Percentiles rank a stretch among this genome's conserved stretches.
Evolutionary conservation across 148 eudicot species (phyloP).

Genomic region (Pharnaceum exiguum): DNA sequence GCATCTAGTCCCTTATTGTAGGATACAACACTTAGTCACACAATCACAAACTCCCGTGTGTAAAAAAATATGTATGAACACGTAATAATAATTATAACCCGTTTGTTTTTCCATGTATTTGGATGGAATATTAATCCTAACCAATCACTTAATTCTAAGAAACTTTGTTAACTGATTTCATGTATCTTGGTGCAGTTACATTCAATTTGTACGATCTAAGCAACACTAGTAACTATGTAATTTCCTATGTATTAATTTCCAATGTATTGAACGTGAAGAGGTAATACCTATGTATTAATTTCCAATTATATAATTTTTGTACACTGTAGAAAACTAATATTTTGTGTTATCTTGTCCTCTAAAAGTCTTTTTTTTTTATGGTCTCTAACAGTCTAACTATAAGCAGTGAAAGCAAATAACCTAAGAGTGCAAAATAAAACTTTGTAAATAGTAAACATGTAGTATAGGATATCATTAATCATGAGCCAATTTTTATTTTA

Average conservation of each 20-base stretch:
- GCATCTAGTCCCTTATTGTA: not conserved
- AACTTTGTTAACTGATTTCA: not conserved
- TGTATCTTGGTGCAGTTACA: constrained; percentile 42
- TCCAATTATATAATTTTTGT: not conserved
- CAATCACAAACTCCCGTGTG: no score
- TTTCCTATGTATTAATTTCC: no score
- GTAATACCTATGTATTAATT: constrained; percentile 15
- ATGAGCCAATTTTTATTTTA: no score
- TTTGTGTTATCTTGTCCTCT: not conserved
- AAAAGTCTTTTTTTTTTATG: no score
- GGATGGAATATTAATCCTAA: not conserved
- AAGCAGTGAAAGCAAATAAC: no score
- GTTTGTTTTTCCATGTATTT: no score
- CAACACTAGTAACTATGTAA: constrained; percentile 46
- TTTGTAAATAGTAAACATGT: no score
- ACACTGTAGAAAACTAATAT: not conserved
- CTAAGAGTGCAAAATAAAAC: no score
- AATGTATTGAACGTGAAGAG: constrained; percentile 62
- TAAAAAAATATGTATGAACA: no score
- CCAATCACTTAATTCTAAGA: not conserved
- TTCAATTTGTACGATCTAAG: constrained; percentile 46
- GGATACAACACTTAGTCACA: not conserved
- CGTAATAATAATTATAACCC: no score
- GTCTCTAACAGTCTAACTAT: no score
- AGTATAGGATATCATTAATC: no score